Evolutionary conservation across 2,329 filamentous ascomycete species (phyloP), one percentile per base, ranked within the genome.

Genomic region (Aspergillus quadrilineatus): DNA sequence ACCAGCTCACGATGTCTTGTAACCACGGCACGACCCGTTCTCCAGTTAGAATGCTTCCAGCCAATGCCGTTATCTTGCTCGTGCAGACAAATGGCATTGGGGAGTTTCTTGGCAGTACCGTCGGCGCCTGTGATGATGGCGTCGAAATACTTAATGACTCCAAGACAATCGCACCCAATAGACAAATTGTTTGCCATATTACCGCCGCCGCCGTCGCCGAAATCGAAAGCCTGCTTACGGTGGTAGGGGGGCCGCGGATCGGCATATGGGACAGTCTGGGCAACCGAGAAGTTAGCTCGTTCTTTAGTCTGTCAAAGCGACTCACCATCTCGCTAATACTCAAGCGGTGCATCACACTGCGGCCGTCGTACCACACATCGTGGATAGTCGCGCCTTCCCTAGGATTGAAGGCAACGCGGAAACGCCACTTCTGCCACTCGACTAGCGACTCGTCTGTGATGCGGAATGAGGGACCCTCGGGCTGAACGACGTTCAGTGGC

Each of bases 401-500:
- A 32, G 76, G 77, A 54, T 79, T 80, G 61, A 79, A 80, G 0
- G 73, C 77, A 3, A 92, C 79, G 9, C 87, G 78, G 73, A 91
- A 86, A 1, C 81, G 78, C 87, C 87, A 90, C 63, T 88, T 85
- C 68, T 87, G 83, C 85, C 85, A 87, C 55, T 63, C 82, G 74
- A 43, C 77, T 50, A 57, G 76, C 75, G 69, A 72, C 22, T 72
- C 68, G 2, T 72, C 63, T 2, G 68, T 71, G 30, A 72, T 64
- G 0, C 73, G 77, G 71, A 91, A 90, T 1, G 84, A 88, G 0
- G 87, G 81, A 0, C 88, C 88, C 30, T 89, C 83, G 0, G 85
- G 85, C 60, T 93, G 89, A 1, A 84, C 79, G 45, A 93, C 85
- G 63, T 90, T 84, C 66, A 92, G 82, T 4, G 88, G 88, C 72